Percentiles rank a stretch among this genome's conserved stretches.
These are phyloP conservation scores for Podaxis sp. DNA, from an alignment of 768 basidiomycete genomes.

Conservation along the genomic window DNA sequence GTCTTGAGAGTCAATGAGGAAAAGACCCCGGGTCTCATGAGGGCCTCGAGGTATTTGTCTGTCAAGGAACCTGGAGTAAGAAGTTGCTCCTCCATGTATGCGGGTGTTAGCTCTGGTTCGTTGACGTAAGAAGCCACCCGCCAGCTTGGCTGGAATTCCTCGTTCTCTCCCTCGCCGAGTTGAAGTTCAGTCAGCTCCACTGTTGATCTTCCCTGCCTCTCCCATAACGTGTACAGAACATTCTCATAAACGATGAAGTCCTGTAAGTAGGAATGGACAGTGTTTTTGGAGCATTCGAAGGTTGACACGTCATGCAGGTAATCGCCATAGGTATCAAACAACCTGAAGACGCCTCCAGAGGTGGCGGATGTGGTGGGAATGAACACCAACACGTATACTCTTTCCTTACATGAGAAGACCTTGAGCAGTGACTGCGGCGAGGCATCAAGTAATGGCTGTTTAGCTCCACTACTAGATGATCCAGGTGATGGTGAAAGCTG, in stretches of 20 bases:
- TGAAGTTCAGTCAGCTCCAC: constrained; percentile 58
- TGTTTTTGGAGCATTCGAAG: constrained; percentile 60
- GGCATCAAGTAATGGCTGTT: constrained; percentile 54
- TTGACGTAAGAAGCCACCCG: constrained; percentile 57
- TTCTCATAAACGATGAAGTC: constrained; percentile 66
- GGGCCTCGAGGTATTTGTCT: constrained; percentile 76
- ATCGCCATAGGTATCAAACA: constrained; percentile 58
- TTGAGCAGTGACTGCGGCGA: constrained; percentile 64
- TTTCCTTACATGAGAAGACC: constrained; percentile 56
- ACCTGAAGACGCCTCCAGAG: constrained; percentile 80
- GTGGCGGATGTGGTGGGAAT: constrained; percentile 64
- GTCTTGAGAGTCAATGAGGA: constrained; percentile 78
- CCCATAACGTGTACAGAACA: constrained; percentile 74
- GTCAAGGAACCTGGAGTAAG: constrained; percentile 68
- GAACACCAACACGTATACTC: constrained; percentile 66
- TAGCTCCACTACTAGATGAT: constrained; percentile 18
- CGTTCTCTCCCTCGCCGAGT: constrained; percentile 33
- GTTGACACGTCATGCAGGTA: constrained; percentile 55
- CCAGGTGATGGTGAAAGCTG: constrained; percentile 20
- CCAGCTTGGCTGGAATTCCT: constrained; percentile 44
- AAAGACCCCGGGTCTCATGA: constrained; percentile 88
- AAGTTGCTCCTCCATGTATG: constrained; percentile 86
- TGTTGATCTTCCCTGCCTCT: constrained; percentile 72
- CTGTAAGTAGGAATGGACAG: constrained; percentile 70
- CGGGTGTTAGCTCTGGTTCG: constrained; percentile 77